A percentile compares a stretch with the other conserved stretches of the same genome.
These are phyloP conservation scores for Lepiota brunneoincarnata DNA, from an alignment of 768 basidiomycete genomes.

Conservation along the genomic window DNA sequence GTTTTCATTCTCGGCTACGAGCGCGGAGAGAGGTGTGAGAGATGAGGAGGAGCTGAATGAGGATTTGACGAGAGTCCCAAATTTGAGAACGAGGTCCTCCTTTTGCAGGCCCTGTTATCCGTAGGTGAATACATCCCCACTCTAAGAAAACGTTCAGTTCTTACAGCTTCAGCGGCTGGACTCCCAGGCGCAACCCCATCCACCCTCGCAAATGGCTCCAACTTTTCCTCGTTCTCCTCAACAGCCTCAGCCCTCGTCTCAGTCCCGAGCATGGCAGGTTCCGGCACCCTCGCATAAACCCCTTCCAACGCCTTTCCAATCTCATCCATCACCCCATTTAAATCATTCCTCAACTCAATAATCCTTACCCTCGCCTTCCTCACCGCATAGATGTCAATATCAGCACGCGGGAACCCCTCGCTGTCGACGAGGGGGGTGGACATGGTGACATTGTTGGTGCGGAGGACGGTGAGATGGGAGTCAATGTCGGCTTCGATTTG, in stretches of 20 bases:
- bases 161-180: conserved; percentile 81
- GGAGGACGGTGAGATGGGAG: conserved; percentile 58
- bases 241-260: neutral
- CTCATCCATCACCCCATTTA: conserved; percentile 57
- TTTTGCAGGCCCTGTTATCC: conserved; percentile 57
- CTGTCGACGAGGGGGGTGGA: conserved; percentile 75
- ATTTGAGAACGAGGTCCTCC: conserved; percentile 72
- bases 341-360: conserved; percentile 81
- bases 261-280: conserved; percentile 11
- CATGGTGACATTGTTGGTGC: conserved; percentile 61
- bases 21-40: conserved; percentile 64
- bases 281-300: conserved; percentile 44
- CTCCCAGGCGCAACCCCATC: conserved; percentile 77
- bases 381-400: conserved; percentile 83
- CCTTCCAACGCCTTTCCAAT: conserved; percentile 67
- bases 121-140: neutral
- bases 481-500: conserved; percentile 71
- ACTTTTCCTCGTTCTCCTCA: conserved; percentile 7
- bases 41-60: conserved; percentile 46
- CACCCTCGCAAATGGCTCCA: conserved; percentile 73
- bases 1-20: conserved; percentile 80
- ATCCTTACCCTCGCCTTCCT: conserved; percentile 72
- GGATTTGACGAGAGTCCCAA: conserved; percentile 57
- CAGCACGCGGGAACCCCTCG: conserved; percentile 87
- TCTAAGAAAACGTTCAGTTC: conserved; percentile 10